Evolutionary conservation across 2,329 filamentous ascomycete species (phyloP), one percentile per base, ranked within the genome.

Genomic region (Colletotrichum sidae): DNA sequence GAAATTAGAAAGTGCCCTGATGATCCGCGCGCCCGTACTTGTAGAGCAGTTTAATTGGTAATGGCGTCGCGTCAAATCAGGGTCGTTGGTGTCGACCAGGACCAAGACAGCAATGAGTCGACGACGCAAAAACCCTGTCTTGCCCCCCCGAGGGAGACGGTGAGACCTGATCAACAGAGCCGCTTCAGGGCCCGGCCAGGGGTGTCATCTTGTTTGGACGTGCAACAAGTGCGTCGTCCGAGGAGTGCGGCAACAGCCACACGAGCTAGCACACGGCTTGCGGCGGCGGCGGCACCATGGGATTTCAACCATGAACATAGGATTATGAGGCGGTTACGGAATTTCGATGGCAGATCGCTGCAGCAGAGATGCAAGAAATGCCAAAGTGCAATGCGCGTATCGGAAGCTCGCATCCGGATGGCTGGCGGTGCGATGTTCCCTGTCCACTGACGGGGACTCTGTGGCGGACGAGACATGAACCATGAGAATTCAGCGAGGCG

Each of bases 131-230:
- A 52, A 56, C 46, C 62, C 62, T 56, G 57, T 41, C 52, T 41
- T 61, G 13, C 33, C 58, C 44, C n/a, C 51, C 46, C 59, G 25
- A 25, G 46, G 12, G 42, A 59, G 60, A 67, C 64, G 64, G 60
- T 55, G 45, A 64, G 60, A 59, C 60, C 64, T 54, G 64, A 65
- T 67, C 64, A 60, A 54, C 64, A 67, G 54, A 65, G 55, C 64
- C 60, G 53, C 60, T 56, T 42, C 52, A 62, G 52, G 52, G 55
- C 55, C 46, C 46, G 38, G 55, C 46, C 55, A 58, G 46, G 57
- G 60, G 47, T 55, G 52, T 42, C 41, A 51, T 62, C 58, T 49
- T 51, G 46, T 65, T 62, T 52, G 41, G 52, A 61, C 37, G 62
- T 56, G 51, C 44, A 44, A 44, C 13, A 7, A 15, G 13, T 44